Percentiles rank a stretch among this genome's conserved stretches.
These are phyloP conservation scores for Aspergillus pseudoglaucus DNA, from an alignment of 2,329 filamentous ascomycete species.

Conservation along the genomic window DNA sequence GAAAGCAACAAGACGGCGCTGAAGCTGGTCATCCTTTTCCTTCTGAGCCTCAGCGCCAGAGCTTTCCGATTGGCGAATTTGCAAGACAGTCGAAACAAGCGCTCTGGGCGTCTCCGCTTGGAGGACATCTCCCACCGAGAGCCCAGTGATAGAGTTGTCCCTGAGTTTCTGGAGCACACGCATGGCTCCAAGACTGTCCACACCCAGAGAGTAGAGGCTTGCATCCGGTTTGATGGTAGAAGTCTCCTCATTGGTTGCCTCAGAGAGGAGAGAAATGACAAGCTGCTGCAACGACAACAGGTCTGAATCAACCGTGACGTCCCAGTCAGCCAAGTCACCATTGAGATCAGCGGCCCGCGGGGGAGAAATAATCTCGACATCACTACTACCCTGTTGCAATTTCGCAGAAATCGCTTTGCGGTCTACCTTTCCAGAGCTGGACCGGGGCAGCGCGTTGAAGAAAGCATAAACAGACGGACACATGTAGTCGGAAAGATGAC, in stretches of 20 bases:
- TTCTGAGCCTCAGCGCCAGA: background rate
- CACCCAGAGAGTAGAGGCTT: conserved; percentile 20
- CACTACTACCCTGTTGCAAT: conserved; percentile 4
- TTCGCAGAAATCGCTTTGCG: conserved; percentile 14
- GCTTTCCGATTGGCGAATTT: conserved; percentile 1
- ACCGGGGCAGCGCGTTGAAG: conserved; percentile 15
- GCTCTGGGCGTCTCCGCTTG: conserved; percentile 19
- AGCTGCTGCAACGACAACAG: conserved; percentile 7
- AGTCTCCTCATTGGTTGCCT: conserved; percentile 8
- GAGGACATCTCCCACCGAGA: conserved; percentile 24
- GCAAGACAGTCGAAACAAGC: conserved; percentile 13
- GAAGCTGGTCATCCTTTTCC: background rate
- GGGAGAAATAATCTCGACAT: conserved; percentile 2
- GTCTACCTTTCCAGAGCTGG: conserved; percentile 22
- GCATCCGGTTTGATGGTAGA: conserved; percentile 11
- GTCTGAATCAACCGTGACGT: conserved; percentile 1
- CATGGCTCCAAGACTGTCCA: conserved; percentile 34
- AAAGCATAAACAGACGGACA: conserved; percentile 19
- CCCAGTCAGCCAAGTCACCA: conserved; percentile 5
- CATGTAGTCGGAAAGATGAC: conserved; percentile 18
- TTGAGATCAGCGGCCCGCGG: background rate
- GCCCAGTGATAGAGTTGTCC: conserved; percentile 16
- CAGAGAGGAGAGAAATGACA: conserved; percentile 11
- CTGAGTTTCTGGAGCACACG: conserved; percentile 25
- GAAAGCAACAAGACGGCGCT: conserved; percentile 12